Evolutionary conservation across 768 basidiomycete species (phyloP), one percentile per base, ranked within the genome.

Genomic region (Tephrocybe sp.): DNA sequence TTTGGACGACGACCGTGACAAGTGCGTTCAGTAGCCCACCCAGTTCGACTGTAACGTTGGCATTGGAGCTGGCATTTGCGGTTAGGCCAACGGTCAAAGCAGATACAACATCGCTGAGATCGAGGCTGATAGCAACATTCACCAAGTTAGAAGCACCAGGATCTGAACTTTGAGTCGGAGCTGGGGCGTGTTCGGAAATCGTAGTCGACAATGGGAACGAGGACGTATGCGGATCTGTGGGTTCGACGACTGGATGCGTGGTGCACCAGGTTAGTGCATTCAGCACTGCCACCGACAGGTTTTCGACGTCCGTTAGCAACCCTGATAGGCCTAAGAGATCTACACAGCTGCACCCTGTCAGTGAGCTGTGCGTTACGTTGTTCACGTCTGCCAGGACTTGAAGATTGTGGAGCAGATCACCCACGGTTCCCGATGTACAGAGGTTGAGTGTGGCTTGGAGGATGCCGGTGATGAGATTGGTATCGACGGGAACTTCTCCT

Each of bases 371-470:
- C 33, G 50, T 52, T 23, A 44, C 12, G 13, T 24, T 21, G 40
- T 27, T 54, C 10, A 42, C 39, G 4, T 50, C 18, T 3, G 25
- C 39, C 42, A 54, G 30, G 7, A 30, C 18, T 11, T 54, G 45
- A 30, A 60, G 33, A 34, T 50, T 58, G 13, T 23, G 1, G 10
- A 56, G 41, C 13, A 60, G 31, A 3, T 22, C 36, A 27, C 47
- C 24, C 16, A 46, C 49, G 4, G 46, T 38, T 19, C 22, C 30
- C n/a, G 59, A 55, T 2, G 49, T 49, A 19, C 50, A 21, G 23
- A 60, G 52, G 29, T 50, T n/a, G 38, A 50, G 29, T 3, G 54
- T 52, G 3, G 54, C 47, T 36, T 52, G 54, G 25, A 58, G 42
- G 23, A 60, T 44, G 11, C 29, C 27, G 7, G 47, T 42, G 21